phyloP scores from a whole-genome alignment of 352 stramenopile species.

The Phytophthora citricola region DNA sequence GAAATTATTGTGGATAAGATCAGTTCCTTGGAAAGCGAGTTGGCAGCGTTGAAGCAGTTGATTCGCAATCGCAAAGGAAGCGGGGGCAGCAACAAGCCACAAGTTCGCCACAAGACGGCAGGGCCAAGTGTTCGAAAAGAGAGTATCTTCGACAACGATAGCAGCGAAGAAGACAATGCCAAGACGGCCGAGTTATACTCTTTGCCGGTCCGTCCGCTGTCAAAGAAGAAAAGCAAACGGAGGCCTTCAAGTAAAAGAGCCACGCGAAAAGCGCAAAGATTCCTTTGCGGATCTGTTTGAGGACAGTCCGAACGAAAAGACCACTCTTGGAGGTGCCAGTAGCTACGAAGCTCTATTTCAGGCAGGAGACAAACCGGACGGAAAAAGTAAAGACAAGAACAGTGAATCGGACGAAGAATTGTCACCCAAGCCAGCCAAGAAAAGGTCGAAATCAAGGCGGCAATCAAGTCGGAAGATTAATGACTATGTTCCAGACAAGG shows the following conservation, averaged over 20 bases:
- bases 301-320: conserved; percentile 40
- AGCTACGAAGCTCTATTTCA: conserved; percentile 72
- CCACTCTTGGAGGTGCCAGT: conserved; percentile 31
- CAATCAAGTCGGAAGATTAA: conserved; percentile 30
- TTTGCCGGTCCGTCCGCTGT: conserved; percentile 6
- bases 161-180: conserved; percentile 51
- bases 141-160: conserved; percentile 78
- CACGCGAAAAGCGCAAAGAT: conserved; percentile 51
- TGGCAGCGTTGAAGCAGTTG: conserved; percentile 72
- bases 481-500: conserved; percentile 6
- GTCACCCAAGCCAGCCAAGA: conserved; percentile 12
- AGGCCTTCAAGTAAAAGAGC: conserved; percentile 34
- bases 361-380: conserved; percentile 12
- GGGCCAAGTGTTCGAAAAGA: conserved; percentile 49
- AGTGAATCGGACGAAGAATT: conserved; percentile 22
- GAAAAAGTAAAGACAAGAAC: conserved; percentile 24
- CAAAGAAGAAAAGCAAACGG: conserved; percentile 15
- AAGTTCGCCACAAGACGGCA: conserved; percentile 6
- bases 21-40: conserved; percentile 68
- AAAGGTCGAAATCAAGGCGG: conserved; percentile 11
- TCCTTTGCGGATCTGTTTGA: conserved; percentile 85
- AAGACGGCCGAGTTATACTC: conserved; percentile 25
- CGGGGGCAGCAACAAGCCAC: conserved; percentile 11
- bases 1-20: conserved; percentile 87
- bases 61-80: conserved; percentile 59